Evolutionary conservation across 352 stramenopile species (phyloP).

Genomic region (Aphanomyces astaci): DNA sequence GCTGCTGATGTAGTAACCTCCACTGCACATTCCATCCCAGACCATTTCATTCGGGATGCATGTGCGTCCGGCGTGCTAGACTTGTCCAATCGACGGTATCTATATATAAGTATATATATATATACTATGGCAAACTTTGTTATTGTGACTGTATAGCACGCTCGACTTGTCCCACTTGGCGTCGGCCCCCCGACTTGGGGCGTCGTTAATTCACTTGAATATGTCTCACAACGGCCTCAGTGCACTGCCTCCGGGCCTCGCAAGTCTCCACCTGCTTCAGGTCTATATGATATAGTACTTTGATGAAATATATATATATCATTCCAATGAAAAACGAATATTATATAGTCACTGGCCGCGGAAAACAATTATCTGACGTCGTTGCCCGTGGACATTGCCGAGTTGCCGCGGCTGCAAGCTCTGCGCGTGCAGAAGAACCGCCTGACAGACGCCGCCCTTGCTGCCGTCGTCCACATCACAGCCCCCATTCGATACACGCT

Average conservation of each 20-base stretch:
- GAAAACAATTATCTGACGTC: conserved; percentile 58
- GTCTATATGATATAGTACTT: background rate
- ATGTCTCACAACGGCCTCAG: conserved; percentile 59
- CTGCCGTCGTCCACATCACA: conserved; percentile 32
- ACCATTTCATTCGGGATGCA: conserved; percentile 5
- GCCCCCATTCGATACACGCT: conserved; percentile 24
- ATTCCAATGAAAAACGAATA: too few relatives aligned
- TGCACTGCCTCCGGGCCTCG: conserved; percentile 37
- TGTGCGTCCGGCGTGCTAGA: conserved; percentile 12
- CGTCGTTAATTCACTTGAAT: conserved; percentile 60
- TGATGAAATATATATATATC: background rate
- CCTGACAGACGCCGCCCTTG: conserved; percentile 39
- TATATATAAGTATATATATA: too few relatives aligned
- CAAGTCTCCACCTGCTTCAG: conserved; percentile 36
- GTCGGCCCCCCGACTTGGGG: conserved; percentile 28
- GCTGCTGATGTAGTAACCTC: conserved; percentile 30
- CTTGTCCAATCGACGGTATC: conserved; percentile 13
- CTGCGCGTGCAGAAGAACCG: conserved; percentile 67
- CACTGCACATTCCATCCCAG: background rate
- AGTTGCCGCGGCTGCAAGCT: conserved; percentile 46
- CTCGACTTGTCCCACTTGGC: background rate
- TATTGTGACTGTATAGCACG: background rate
- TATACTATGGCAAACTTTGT: too few relatives aligned
- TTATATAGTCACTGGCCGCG: conserved; percentile 49
- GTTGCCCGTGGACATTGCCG: conserved; percentile 39